These are phyloP conservation scores for Cercospora zeae-maydis DNA, from an alignment of 2,329 filamentous ascomycete genomes.

Conservation along the genomic window DNA sequence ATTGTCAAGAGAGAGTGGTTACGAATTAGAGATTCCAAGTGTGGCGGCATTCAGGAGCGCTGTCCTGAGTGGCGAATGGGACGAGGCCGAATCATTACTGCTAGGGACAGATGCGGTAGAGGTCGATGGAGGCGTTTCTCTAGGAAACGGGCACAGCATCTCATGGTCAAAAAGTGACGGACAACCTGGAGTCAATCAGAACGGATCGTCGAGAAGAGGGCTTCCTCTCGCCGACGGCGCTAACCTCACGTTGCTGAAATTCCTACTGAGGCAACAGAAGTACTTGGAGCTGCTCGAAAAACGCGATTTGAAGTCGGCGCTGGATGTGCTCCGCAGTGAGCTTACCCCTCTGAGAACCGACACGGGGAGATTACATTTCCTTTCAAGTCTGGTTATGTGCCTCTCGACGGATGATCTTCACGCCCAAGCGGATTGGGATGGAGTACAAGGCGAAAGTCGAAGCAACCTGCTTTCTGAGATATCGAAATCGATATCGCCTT, in stretches of 20 bases:
- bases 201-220: slow-evolving; percentile 42
- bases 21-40: slow-evolving; percentile 76
- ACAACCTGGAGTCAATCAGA: slow-evolving; percentile 29
- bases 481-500: slow-evolving; percentile 88
- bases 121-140: slow-evolving; percentile 43
- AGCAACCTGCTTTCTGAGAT: slow-evolving; percentile 72
- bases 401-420: slow-evolving; percentile 72
- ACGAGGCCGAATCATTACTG: slow-evolving; percentile 76
- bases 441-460: slow-evolving; percentile 70
- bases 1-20: slow-evolving; percentile 78
- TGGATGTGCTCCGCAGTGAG: slow-evolving; percentile 81
- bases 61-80: slow-evolving; percentile 77
- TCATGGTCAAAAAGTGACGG: slow-evolving; percentile 25
- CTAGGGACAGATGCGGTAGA: slow-evolving; percentile 49
- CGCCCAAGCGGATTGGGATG: slow-evolving; percentile 77
- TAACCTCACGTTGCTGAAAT: slow-evolving; percentile 75
- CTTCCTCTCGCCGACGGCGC: slow-evolving; percentile 72
- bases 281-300: slow-evolving; percentile 85
- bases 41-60: slow-evolving; percentile 83
- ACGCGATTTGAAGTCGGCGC: slow-evolving; percentile 67
- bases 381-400: slow-evolving; percentile 83
- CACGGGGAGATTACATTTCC: slow-evolving; percentile 68
- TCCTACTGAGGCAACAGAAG: slow-evolving; percentile 88
- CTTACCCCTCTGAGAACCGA: slow-evolving; percentile 82
- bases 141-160: slow-evolving; percentile 28